Base-by-base conservation (phyloP, 805 yeast genomes). In the Nakazawaea ishiwadae region DNA sequence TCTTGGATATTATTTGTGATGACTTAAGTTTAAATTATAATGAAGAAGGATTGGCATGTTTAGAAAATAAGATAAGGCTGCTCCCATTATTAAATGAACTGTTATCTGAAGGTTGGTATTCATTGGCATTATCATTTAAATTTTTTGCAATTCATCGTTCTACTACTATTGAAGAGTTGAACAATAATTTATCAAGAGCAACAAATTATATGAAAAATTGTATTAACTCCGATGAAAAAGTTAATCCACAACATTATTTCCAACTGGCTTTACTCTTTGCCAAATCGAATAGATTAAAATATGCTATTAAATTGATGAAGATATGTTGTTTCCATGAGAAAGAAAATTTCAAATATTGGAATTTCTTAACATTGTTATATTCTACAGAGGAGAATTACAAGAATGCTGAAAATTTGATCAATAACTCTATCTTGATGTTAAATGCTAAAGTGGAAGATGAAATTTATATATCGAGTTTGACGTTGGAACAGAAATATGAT, bases 401-500 rank as follows among this genome's bases (percentile, higher is more conserved):
- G n/a, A 32, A 39, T 31, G 18, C 37, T 8, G 46, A 39, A 23
- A 31, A n/a, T 11, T 31, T 39, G 33, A 36, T 39, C 38, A 39
- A 44, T 26, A 44, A 39, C 23, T 31, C 46, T 5, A 35, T 39
- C 12, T 30, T 31, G 20, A 14, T 42, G 11, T 27, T 42, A 60
- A 60, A 14, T 49, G 45, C 16, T 34, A 50, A 23, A 48, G 37
- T 18, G 49, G 48, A 5, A 42, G 48, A 12, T 30, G 51, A 33
- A 24, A 44, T 5, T 14, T 50, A 24, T 37, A 36, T 44, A 46
- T 12, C 43, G 17, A 31, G 41, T 1, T 30, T 48, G 23, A 18
- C 52, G 12, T 27, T 44, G 11, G 36, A 38, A 14, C 44, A 62
- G 28, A 62, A 73, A 51, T 64, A 73, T 62, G 79, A 72, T 44